Base-by-base conservation (phyloP, 106 monocot species). In the Narthecium ossifragum region DNA sequence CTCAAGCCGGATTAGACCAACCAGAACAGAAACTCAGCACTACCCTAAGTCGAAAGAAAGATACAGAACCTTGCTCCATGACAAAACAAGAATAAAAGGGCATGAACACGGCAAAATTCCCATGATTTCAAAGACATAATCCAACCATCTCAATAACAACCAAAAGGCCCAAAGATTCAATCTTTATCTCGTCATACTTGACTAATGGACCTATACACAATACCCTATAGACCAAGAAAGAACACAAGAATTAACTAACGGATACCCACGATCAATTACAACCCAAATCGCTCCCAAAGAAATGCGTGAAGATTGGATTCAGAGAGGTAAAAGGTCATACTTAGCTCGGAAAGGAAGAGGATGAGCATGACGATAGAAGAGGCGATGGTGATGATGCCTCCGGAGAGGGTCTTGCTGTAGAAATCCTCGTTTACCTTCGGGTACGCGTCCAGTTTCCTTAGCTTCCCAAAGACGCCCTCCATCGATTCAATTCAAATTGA, bases 371-470 rank as follows among this genome's bases (percentile, higher is more conserved):
- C 53, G 31, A 88, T 24, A 39, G 92, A 87, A 2, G 92, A 88
- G 37, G 31, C 78, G 37, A 88, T 61, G 65, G 92, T 92, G 57
- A 92, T 80, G 60, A 92, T 57, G 45, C 92, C 88, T 0, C 92
- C 92, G 28, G 88, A 88, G 38, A 92, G 92, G 18, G 92, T 92
- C 32, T 80, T 70, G 60, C 68, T 92, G 61, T 92, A 74, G 84
- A 92, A 92, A 68, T 92, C 92, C 68, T 92, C 84, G 48, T 81
- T 84, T 60, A 92, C 75, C 72, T 92, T 92, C 10, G 88, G 92
- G 61, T 88, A 88, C 31, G 78, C 81, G 47, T 92, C 92, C 50
- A 92, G 61, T 26, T 62, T 84, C 66, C 73, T 63, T 34, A 93
- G 74, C 67, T 85, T 93, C 18, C 60, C 77, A 52, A 88, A 73